These are phyloP conservation scores for Ophiocordyceps camponoti-saundersi DNA, from an alignment of 2,329 filamentous ascomycete genomes.

Conservation along the genomic window DNA sequence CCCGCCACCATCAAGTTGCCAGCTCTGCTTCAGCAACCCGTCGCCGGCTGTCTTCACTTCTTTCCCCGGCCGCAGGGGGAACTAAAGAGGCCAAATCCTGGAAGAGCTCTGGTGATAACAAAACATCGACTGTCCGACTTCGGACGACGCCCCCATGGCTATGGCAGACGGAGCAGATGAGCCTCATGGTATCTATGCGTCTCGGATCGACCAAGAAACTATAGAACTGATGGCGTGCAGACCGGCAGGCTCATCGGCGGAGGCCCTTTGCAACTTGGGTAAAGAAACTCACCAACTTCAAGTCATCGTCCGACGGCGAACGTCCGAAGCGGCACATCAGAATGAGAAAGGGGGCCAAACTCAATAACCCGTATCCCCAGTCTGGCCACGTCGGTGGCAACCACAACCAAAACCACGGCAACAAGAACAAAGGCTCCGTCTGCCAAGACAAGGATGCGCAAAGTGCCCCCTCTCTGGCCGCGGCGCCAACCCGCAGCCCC, in stretches of 20 bases:
- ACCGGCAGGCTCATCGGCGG: constrained; percentile 51
- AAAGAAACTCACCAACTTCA: constrained; percentile 82
- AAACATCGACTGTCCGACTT: too few species aligned
- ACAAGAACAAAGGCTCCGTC: constrained; percentile 13
- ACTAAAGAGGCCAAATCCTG: too few species aligned
- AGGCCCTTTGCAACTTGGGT: constrained; percentile 87
- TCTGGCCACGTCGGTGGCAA: constrained; percentile 40
- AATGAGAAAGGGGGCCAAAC: constrained; percentile 40
- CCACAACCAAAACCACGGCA: constrained; percentile 7
- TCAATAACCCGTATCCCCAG: constrained; percentile 85
- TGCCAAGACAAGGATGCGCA: neutral
- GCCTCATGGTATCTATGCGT: constrained; percentile 20
- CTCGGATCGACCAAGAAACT: neutral
- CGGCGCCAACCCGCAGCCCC: constrained; percentile 33
- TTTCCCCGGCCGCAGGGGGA: too few species aligned
- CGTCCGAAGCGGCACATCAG: constrained; percentile 23
- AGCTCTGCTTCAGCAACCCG: too few species aligned
- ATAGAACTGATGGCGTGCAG: constrained; percentile 21
- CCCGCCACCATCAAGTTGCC: constrained; percentile 3
- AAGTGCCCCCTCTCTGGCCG: constrained; percentile 38
- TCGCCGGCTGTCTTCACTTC: too few species aligned
- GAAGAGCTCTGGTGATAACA: too few species aligned
- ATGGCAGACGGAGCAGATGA: constrained; percentile 19
- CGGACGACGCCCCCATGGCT: constrained; percentile 12
- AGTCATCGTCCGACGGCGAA: constrained; percentile 48